Evolutionary conservation across 2,329 filamentous ascomycete genomes (phyloP), one percentile per base, ranked within the genome.

Genomic region (Aspergillus ochraceoroseus): DNA sequence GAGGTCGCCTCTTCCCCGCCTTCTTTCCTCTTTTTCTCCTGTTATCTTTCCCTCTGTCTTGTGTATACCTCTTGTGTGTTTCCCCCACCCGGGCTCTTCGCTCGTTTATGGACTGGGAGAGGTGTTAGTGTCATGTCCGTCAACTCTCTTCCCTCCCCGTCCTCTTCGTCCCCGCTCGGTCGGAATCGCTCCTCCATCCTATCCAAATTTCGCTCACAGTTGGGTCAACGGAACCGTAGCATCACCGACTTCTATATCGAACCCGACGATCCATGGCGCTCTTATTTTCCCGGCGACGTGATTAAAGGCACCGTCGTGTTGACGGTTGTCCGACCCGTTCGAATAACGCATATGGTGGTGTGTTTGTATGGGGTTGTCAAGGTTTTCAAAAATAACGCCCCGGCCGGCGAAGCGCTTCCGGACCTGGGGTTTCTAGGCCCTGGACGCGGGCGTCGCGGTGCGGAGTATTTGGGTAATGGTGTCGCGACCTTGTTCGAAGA

Each of bases 401-500:
- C 74, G 6, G 71, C 76, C 0, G 72, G 74, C 8, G 77, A 81
- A 47, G 64, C 66, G 5, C 67, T 70, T 44, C 70, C 73, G 22
- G 66, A 68, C 32, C 63, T 68, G 41, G 67, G 70, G 3, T 72
- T 71, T 25, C 58, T 78, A 30, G 75, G 74, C 4, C 71, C 70
- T 2, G 77, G 75, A 12, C 70, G 73, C 48, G 76, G 75, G 28
- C 75, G 67, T 44, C 65, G 67, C 49, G 66, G 69, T 1, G 63
- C 65, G 5, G 68, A 72, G 53, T 82, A 82, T 54, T 71, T 78
- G 64, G 79, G 79, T 33, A 80, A 82, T 66, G 79, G 79, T 4
- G 73, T 81, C 56, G 76, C 76, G 17, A 77, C 77, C 7, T 64
- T 83, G 29, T 82, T 82, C 54, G 78, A 82, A 58, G 77, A 82